A percentile compares a stretch with the other conserved stretches of the same genome.
Evolutionary conservation across 805 yeast species (phyloP).

Genomic region (Barnettozyma vustinii): DNA sequence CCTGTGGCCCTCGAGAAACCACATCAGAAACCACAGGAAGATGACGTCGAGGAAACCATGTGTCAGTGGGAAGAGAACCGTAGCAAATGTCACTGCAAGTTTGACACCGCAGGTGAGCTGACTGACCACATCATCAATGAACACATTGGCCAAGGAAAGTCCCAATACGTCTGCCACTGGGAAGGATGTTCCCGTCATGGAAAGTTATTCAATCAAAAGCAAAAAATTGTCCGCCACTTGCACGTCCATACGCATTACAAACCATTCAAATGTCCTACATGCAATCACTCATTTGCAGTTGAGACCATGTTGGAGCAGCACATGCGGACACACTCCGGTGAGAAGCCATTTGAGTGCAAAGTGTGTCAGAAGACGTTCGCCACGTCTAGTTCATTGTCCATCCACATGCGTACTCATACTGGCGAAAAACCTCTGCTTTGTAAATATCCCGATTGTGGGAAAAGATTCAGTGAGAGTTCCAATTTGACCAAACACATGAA

Average conservation of each 20-base stretch:
- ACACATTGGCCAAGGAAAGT: constrained; percentile 74
- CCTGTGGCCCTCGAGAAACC: background rate
- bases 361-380: constrained; percentile 76
- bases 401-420: constrained; percentile 81
- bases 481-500: constrained; percentile 85
- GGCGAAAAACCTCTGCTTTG: constrained; percentile 87
- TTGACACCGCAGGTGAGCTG: constrained; percentile 51
- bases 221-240: constrained; percentile 79
- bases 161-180: constrained; percentile 74
- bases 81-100: constrained; percentile 42
- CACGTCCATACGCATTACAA: constrained; percentile 83
- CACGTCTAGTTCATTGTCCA: constrained; percentile 74
- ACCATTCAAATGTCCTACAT: constrained; percentile 68
- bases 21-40: background rate
- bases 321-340: constrained; percentile 81
- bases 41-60: constrained; percentile 11
- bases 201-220: constrained; percentile 71
- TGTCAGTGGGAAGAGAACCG: constrained; percentile 22
- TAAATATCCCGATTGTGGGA: constrained; percentile 74
- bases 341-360: constrained; percentile 74
- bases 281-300: constrained; percentile 71
- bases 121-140: constrained; percentile 62
- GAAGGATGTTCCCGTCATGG: constrained; percentile 61
- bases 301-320: constrained; percentile 78
- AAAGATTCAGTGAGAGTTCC: constrained; percentile 82